Evolutionary conservation across 441 rosid genomes (phyloP).

Genomic region (Pelargonium fulgidum): DNA sequence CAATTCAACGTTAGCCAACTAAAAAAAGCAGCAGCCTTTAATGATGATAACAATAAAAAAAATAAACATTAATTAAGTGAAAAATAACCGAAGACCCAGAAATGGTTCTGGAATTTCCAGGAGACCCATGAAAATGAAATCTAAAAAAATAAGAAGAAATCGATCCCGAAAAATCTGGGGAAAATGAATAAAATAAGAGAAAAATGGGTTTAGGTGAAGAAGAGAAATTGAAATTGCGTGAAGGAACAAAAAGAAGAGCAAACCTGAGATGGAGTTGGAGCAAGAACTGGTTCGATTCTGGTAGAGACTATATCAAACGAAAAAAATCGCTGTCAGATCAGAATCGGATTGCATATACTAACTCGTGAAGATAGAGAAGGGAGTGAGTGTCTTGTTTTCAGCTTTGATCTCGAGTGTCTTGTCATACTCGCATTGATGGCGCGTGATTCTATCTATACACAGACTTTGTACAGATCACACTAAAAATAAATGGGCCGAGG

Average conservation of each 20-base stretch:
- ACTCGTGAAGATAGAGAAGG: background rate
- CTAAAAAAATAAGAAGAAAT: background rate
- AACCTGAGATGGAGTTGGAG: conserved; percentile 1
- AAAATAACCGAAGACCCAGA: background rate
- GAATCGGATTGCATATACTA: conserved; percentile 7
- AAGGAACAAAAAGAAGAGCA: background rate
- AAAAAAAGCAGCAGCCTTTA: conserved; percentile 8
- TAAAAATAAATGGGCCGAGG: too few relatives aligned
- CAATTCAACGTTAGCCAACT: background rate
- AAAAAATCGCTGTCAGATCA: background rate
- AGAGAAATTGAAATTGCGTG: background rate
- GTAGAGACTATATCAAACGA: background rate
- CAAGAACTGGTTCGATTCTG: background rate
- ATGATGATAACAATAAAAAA: background rate
- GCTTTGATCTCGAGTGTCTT: background rate
- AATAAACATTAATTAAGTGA: background rate
- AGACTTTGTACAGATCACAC: too few relatives aligned
- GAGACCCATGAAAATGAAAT: background rate
- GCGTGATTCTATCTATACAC: background rate
- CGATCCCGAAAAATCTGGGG: background rate
- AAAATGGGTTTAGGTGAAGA: too few relatives aligned
- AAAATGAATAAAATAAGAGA: background rate
- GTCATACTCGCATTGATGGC: background rate
- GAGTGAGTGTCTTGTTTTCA: background rate
- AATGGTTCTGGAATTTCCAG: background rate